phyloP scores from a whole-genome alignment of 306 rosid genomes.

The Medicago arabica region DNA sequence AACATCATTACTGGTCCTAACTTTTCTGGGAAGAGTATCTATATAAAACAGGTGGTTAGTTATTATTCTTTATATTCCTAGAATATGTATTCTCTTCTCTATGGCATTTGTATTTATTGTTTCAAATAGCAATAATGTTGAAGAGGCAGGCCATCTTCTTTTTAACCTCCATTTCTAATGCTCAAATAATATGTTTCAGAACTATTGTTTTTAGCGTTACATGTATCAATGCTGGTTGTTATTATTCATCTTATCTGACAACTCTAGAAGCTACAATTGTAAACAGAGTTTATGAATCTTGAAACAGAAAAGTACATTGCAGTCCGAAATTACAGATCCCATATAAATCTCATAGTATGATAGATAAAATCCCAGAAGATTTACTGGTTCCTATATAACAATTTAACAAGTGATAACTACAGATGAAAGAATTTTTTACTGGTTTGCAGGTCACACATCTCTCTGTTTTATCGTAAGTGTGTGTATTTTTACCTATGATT shows the following conservation, averaged over 20 bases:
- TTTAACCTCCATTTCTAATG: slow-evolving; percentile 8
- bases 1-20: slow-evolving; percentile 94
- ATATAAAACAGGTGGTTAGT: slow-evolving; percentile 91
- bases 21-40: slow-evolving; percentile 97
- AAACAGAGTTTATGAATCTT: slow-evolving; percentile 12
- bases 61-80: slow-evolving; percentile 29
- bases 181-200: slow-evolving; percentile 33
- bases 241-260: slow-evolving; percentile 31
- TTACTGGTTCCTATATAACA: slow-evolving; percentile 6
- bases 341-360: slow-evolving; percentile 12
- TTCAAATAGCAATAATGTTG: slow-evolving; percentile 25
- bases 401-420: slow-evolving; percentile 20
- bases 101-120: slow-evolving; percentile 11
- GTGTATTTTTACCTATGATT: not conserved
- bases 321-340: slow-evolving; percentile 1
- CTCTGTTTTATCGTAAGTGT: not conserved
- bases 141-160: slow-evolving; percentile 32
- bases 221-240: slow-evolving; percentile 2
- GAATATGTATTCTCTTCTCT: slow-evolving; percentile 24
- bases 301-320: slow-evolving; percentile 1
- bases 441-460: slow-evolving; percentile 17
- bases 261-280: slow-evolving; percentile 18
- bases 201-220: slow-evolving; percentile 5
- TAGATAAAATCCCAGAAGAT: slow-evolving; percentile 12
- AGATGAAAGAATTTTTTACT: slow-evolving; percentile 11